A percentile compares a stretch with the other conserved stretches of the same genome.
Conservation (phyloP, 257 asterid genomes). For the Forsythia viridissima region DNA sequence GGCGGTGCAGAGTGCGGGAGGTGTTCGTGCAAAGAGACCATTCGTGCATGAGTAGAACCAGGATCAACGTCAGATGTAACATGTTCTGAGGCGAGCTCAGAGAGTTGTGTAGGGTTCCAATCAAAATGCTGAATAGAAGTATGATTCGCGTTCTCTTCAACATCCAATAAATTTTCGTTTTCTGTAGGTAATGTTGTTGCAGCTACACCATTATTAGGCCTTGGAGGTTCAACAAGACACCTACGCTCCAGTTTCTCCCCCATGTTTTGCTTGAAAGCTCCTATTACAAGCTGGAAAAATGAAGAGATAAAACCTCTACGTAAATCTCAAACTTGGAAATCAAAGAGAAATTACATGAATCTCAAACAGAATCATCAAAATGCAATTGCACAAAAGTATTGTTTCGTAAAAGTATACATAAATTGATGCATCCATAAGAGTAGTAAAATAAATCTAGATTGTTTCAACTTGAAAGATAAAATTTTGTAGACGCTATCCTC, state of each 20-base stretch:
- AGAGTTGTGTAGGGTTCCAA: conserved; percentile 20
- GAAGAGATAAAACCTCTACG: neutral
- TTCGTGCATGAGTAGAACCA: conserved; percentile 7
- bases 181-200: conserved; percentile 8
- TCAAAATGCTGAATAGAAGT: conserved; percentile 16
- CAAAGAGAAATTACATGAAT: neutral
- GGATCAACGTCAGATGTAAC: conserved; percentile 16
- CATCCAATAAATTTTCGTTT: neutral
- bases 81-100: conserved; percentile 3
- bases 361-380: neutral
- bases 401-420: neutral
- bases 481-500: too few species aligned
- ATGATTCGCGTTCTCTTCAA: conserved; percentile 8
- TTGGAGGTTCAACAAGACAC: conserved; percentile 14
- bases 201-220: conserved; percentile 7
- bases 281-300: conserved; percentile 25
- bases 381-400: neutral
- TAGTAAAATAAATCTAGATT: too few species aligned
- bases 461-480: neutral
- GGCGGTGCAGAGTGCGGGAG: neutral
- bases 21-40: neutral
- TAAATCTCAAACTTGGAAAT: neutral
- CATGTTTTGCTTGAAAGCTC: conserved; percentile 26
- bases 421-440: neutral
- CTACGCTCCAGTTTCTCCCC: conserved; percentile 16